Base-by-base conservation (phyloP, 768 basidiomycete genomes). In the Russula griseocarnosa region DNA sequence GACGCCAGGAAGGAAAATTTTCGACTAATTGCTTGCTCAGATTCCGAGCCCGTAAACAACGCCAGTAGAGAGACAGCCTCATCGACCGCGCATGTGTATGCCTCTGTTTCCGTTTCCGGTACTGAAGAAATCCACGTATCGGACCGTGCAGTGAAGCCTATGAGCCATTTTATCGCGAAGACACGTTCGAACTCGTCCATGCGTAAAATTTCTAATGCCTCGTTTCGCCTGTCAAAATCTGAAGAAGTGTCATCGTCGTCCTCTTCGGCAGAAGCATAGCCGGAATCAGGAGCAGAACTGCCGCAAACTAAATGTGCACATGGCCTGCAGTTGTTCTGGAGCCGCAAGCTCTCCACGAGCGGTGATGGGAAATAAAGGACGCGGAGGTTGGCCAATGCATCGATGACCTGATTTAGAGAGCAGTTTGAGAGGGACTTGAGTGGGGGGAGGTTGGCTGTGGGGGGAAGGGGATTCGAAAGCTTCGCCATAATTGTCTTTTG, bases 91-190 rank as follows among this genome's bases (percentile, higher is more conserved):
- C 63, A 69, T 11, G 74, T 69, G 30, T 84, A 80, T 20, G 73
- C 70, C 22, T 77, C 75, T 18, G 72, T 71, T 34, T 84, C 81
- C 5, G 74, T 73, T 5, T 65, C 51, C 11, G 58, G 58, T 13
- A 54, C 62, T 28, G 66, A 70, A 4, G 51, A 53, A 13, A 73
- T 64, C 85, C 87, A 90, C 3, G 67, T 58, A 62, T 83, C 84
- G 3, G 83, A 83, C 20, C 84, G 82, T 52, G 82, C 77, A 54
- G 89, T 79, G 66, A 93, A 80, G 20, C 83, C 84, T 11, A 86
- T 90, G 13, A 90, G 71, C 91, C 92, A 94, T 70, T 78, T 82
- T 61, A 91, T 80, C n/a, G 85, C 79, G 62, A 80, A 88, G 14
- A 79, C 77, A 54, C 85, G 83, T 73, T 93, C 88, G 67, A 88